These are phyloP conservation scores for Scedosporium aurantiacum DNA, from an alignment of 2,329 filamentous ascomycete genomes.

Conservation along the genomic window DNA sequence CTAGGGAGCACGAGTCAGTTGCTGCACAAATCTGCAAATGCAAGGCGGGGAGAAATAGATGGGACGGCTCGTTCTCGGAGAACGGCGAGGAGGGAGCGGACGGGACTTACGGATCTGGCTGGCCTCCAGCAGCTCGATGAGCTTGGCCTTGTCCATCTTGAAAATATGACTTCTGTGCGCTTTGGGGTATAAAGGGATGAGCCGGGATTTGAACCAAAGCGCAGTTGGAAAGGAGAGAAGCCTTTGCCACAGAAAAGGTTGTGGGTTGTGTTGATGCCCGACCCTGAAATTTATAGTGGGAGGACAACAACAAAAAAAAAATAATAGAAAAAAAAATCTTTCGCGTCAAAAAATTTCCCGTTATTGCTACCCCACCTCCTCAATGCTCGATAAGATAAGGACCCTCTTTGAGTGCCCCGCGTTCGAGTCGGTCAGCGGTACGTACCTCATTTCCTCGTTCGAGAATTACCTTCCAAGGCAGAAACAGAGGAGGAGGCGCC, in stretches of 20 bases:
- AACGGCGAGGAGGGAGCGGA: slow-evolving; percentile 9
- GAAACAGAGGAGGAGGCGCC: background rate
- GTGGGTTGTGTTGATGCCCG: slow-evolving; percentile 5
- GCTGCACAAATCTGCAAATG: background rate
- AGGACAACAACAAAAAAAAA: slow-evolving; percentile 1
- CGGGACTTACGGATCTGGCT: slow-evolving; percentile 68
- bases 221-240: slow-evolving; percentile 1
- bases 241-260: background rate
- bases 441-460: background rate
- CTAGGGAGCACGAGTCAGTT: slow-evolving; percentile 37
- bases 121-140: slow-evolving; percentile 77
- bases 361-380: slow-evolving; percentile 2
- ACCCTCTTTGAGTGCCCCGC: background rate
- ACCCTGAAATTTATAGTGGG: slow-evolving; percentile 5
- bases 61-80: slow-evolving; percentile 2
- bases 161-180: slow-evolving; percentile 4
- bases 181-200: background rate
- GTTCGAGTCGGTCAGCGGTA: background rate
- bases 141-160: slow-evolving; percentile 51
- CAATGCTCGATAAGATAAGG: slow-evolving; percentile 6
- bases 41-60: slow-evolving; percentile 5
- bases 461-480: background rate
- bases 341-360: slow-evolving; percentile 7
- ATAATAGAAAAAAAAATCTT: slow-evolving; percentile 1
- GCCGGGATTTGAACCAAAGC: background rate